Evolutionary conservation across 176 grass and related monocot species (phyloP), one percentile per base, ranked within the genome.

Genomic region (Bolboschoenus planiculmis): DNA sequence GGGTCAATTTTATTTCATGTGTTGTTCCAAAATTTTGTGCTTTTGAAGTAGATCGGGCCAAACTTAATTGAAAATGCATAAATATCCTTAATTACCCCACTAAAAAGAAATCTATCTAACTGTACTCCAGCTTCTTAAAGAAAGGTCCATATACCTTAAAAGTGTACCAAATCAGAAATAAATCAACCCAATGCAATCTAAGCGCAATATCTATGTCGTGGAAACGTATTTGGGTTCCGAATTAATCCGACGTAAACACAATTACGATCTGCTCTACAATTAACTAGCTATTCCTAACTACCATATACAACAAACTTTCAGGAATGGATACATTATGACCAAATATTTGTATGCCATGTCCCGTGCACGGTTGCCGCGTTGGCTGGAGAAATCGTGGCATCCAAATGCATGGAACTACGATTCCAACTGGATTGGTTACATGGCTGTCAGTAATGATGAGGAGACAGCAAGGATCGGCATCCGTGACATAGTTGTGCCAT

Each of bases 331-430:
- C 37, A 34, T 44, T 5, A 64, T 82, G 36, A 82, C 85, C 34
- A 81, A 82, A 20, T 87, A 87, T 64, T 15, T 87, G 37, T 76
- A 87, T 10, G 78, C 85, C 51, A 87, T 82, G 85, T 87, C 85
- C 3, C 85, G 70, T 36, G 21, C 54, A 10, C 39, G 68, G 23
- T 46, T 87, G 63, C 85, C 85, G 21, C 63, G 33, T 27, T 82
- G 85, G 84, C 15, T 78, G 26, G 37, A 65, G 56, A 82, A 82
- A 46, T 60, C 79, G 7, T 82, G 59, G 56, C 79, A 82, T 63
- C 79, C 79, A 10, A 63, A 82, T 47, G 79, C 79, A 4, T 82
- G 79, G 55, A 82, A 47, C 56, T 48, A 46, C n/a, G 57, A 82
- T 21, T 82, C 79, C 21, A 82, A 82, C 79, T 82, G 79, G 79